Percentiles rank a stretch among this genome's conserved stretches.
Evolutionary conservation across 768 basidiomycete species (phyloP).

Genomic region (Tulasnella sp.): DNA sequence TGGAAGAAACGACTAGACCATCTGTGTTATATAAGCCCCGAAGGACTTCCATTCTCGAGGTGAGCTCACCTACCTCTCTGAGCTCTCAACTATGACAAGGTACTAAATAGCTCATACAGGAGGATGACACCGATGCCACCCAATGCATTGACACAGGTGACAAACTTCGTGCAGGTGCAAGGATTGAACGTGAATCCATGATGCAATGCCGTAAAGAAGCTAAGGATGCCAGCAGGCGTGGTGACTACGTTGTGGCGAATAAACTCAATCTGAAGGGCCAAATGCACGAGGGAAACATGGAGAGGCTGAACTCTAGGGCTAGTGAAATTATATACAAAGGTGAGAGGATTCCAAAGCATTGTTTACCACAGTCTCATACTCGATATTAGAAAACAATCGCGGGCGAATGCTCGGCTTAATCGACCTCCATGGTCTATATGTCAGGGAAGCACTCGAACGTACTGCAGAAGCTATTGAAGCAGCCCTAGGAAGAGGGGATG

Average conservation of each 20-base stretch:
- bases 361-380: background rate
- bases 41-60: too few species aligned
- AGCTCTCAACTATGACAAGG: too few species aligned
- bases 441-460: conserved; percentile 31
- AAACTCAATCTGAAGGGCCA: conserved; percentile 29
- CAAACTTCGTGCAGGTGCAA: too few species aligned
- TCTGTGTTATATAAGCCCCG: too few species aligned
- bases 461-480: conserved; percentile 27
- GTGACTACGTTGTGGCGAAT: conserved; percentile 30
- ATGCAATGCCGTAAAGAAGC: too few species aligned
- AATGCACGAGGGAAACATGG: conserved; percentile 26
- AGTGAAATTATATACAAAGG: conserved; percentile 31
- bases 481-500: conserved; percentile 22
- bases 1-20: too few species aligned
- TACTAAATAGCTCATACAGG: too few species aligned
- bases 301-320: conserved; percentile 29
- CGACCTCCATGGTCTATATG: conserved; percentile 35
- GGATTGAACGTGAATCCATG: too few species aligned
- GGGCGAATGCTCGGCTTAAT: conserved; percentile 27
- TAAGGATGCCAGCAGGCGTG: too few species aligned
- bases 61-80: too few species aligned
- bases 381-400: conserved; percentile 24
- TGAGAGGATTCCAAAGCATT: conserved; percentile 15
- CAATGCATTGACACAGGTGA: too few species aligned
- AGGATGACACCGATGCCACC: too few species aligned